These are phyloP conservation scores for Aspergillus jensenii DNA, from an alignment of 2,329 filamentous ascomycete species.

Conservation along the genomic window DNA sequence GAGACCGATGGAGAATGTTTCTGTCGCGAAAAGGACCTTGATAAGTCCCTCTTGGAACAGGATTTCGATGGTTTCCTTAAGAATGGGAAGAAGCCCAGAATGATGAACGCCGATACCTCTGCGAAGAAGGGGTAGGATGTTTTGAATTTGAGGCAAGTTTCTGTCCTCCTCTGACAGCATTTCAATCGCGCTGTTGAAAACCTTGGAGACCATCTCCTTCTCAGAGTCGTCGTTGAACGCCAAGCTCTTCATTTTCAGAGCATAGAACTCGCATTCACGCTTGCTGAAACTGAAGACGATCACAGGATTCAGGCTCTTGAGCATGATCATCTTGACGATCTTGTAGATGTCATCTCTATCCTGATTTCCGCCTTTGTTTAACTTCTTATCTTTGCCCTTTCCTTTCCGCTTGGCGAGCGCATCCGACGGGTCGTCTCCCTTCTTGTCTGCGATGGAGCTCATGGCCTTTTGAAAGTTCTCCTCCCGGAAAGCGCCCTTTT, in stretches of 20 bases:
- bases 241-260: constrained; percentile 79
- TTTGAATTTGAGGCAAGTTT: constrained; percentile 81
- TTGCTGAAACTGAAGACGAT: constrained; percentile 99
- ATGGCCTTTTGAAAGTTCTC: constrained; percentile 98
- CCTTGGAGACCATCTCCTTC: constrained; percentile 89
- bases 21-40: constrained; percentile 96
- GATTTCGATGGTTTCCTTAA: constrained; percentile 99
- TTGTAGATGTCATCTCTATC: constrained; percentile 85
- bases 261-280: constrained; percentile 88
- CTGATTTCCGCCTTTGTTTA: constrained; percentile 77
- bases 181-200: constrained; percentile 90
- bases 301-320: constrained; percentile 94
- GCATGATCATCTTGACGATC: constrained; percentile 98
- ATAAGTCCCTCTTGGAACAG: constrained; percentile 97
- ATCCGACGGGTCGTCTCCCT: constrained; percentile 80
- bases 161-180: constrained; percentile 91
- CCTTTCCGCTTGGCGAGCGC: constrained; percentile 77
- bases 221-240: constrained; percentile 96
- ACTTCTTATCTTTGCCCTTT: constrained; percentile 87
- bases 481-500: constrained; percentile 94
- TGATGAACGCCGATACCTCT: constrained; percentile 97
- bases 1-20: constrained; percentile 96
- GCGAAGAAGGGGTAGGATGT: constrained; percentile 83
- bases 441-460: constrained; percentile 81
- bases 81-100: constrained; percentile 87